Percentiles rank a stretch among this genome's conserved stretches.
These are phyloP conservation scores for Mortierella sp. DNA, from an alignment of 371 early-diverging fungal species.

Conservation along the genomic window DNA sequence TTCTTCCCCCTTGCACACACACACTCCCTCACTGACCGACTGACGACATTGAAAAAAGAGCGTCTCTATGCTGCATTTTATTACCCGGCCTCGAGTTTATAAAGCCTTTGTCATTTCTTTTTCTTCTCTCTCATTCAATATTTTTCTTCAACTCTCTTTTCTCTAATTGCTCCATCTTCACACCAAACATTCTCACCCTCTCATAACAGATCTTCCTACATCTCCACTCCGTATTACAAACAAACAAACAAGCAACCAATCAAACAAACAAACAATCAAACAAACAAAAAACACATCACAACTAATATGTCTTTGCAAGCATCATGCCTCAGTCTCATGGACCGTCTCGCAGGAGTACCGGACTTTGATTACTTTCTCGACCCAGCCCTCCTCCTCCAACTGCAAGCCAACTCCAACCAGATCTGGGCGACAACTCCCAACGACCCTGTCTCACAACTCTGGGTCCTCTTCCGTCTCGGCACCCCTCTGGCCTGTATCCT, in stretches of 20 bases:
- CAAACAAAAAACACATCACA: constrained; percentile 4
- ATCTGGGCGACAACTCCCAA: constrained; percentile 39
- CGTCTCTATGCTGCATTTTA: background rate
- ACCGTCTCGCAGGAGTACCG: constrained; percentile 66
- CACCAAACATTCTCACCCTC: background rate
- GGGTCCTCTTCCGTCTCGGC: constrained; percentile 91
- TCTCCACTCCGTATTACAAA: background rate
- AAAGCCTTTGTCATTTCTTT: background rate
- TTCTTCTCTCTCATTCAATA: background rate
- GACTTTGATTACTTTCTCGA: constrained; percentile 68
- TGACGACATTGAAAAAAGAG: background rate
- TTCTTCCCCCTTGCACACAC: too few species aligned
- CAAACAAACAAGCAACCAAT: background rate
- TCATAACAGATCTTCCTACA: background rate
- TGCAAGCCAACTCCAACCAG: constrained; percentile 39
- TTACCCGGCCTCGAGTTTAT: background rate
- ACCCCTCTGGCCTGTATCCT: constrained; percentile 71
- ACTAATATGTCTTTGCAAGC: constrained; percentile 67
- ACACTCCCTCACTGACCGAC: background rate
- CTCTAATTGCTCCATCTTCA: background rate
- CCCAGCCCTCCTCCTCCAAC: constrained; percentile 47
- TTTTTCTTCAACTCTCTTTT: background rate
- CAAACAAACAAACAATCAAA: background rate
- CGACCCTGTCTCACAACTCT: constrained; percentile 89
- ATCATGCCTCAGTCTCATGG: constrained; percentile 68